Percentiles rank a stretch among this genome's conserved stretches.
Conservation (phyloP, 352 stramenopile species). For the Albugo candida region DNA sequence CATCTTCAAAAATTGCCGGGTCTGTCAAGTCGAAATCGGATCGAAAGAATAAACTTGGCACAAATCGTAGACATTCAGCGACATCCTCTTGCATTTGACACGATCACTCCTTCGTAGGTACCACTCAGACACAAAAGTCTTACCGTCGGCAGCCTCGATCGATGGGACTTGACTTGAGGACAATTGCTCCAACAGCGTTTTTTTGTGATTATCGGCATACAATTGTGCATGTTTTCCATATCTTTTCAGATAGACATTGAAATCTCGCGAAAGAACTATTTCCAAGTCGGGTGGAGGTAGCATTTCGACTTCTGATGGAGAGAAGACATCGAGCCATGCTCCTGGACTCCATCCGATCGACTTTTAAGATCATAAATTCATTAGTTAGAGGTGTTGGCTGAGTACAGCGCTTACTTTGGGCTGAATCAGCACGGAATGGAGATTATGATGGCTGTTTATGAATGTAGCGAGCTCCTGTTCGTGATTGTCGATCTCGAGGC, state of each 20-base stretch:
- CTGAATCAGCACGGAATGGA: slow-evolving; percentile 72
- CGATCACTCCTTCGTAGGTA: neutral
- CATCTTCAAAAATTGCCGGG: slow-evolving; percentile 53
- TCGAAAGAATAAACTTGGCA: slow-evolving; percentile 69
- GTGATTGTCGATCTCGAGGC: slow-evolving; percentile 10
- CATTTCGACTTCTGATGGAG: slow-evolving; percentile 44
- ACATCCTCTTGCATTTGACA: slow-evolving; percentile 40
- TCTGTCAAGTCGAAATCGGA: slow-evolving; percentile 58
- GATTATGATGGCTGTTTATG: slow-evolving; percentile 52
- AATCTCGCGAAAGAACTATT: slow-evolving; percentile 37
- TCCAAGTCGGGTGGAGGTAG: slow-evolving; percentile 31
- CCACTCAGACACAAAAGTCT: neutral
- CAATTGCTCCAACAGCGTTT: slow-evolving; percentile 62
- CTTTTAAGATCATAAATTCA: neutral
- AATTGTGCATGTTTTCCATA: slow-evolving; percentile 37
- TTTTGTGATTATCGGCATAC: slow-evolving; percentile 59
- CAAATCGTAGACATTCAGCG: slow-evolving; percentile 43
- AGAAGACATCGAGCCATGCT: slow-evolving; percentile 50
- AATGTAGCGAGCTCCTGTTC: slow-evolving; percentile 52
- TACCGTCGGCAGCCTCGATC: slow-evolving; percentile 57
- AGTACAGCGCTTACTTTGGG: slow-evolving; percentile 18
- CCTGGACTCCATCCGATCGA: slow-evolving; percentile 34
- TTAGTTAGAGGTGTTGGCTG: neutral
- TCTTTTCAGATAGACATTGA: slow-evolving; percentile 57
- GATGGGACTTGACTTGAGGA: slow-evolving; percentile 68